Evolutionary conservation across 2,329 filamentous ascomycete genomes (phyloP).

Genomic region (Aureobasidium sp.): DNA sequence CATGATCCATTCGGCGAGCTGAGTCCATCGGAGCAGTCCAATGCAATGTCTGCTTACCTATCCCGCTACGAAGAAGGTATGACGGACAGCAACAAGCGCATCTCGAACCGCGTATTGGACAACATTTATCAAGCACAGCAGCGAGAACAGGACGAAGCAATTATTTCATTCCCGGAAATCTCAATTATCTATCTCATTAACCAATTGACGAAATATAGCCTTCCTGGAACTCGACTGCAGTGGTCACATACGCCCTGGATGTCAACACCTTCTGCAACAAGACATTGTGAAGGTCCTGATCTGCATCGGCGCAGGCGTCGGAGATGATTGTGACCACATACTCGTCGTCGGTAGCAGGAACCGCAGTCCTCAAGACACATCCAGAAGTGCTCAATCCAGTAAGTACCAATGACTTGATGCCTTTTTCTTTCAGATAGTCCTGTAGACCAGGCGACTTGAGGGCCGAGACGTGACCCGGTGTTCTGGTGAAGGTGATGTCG

Average conservation of each 20-base stretch:
- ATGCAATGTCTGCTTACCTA: not conserved
- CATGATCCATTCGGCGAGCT: not conserved
- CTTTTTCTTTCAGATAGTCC: conserved; percentile 22
- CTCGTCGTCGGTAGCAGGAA: not conserved
- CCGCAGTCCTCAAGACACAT: not conserved
- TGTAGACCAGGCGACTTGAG: conserved; percentile 24
- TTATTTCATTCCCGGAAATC: no score
- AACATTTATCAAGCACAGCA: not conserved
- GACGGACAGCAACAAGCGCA: not conserved
- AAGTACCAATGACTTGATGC: conserved; percentile 21
- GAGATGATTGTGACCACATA: not conserved
- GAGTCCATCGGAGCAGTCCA: not conserved
- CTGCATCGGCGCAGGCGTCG: not conserved
- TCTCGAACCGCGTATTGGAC: not conserved
- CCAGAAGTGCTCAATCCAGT: conserved; percentile 17
- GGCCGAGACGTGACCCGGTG: conserved; percentile 24
- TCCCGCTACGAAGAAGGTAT: not conserved
- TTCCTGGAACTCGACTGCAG: no score
- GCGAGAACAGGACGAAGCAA: not conserved
- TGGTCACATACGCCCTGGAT: not conserved
- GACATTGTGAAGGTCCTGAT: not conserved
- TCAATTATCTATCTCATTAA: no score
- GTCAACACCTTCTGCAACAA: not conserved
- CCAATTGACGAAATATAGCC: not conserved
- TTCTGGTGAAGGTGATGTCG: conserved; percentile 23